Evolutionary conservation across 208 protist species (phyloP), one percentile per base, ranked within the genome.

Genomic region (Porcisia hertigi): DNA sequence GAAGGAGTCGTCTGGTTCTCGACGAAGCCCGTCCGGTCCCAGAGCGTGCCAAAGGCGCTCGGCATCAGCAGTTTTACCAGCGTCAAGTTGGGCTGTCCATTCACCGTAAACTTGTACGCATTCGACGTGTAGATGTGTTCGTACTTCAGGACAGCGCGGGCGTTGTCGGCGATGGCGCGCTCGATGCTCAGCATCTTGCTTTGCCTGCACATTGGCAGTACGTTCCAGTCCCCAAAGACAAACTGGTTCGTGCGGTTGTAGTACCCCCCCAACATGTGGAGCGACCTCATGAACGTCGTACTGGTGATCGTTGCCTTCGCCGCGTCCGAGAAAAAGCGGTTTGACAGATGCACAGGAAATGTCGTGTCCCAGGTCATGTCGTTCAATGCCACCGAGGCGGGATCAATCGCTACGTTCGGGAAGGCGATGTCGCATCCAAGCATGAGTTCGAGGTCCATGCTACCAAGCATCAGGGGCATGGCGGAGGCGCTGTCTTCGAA

Each of bases 41-140:
- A 53, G 63, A 63, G 65, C 34, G 73, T 67, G 49, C 82, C 84
- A 49, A 92, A 92, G 30, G 79, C 57, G 43, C 71, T 83, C 8
- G 90, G 88, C 85, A 94, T 88, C 23, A 94, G 82, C 62, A 94
- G 84, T 78, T 94, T 94, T n/a, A 89, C 64, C 3, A 71, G 72
- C 45, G 79, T 89, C 58, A 91, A 82, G 72, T 93, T 92, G 36
- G 73, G 70, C 43, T 73, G 82, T 16, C 12, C 69, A 57, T 76
- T 70, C 25, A 86, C 72, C 2, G 69, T 79, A 30, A 69, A 54
- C 36, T 67, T 71, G 57, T 55, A 14, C 8, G 84, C 67, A 0
- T 70, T 66, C 69, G 81, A 67, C 11, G 83, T 85, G 83, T 95
- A 95, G 76, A 95, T 92, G 58, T 76, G 81, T 1, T 76, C 66